phyloP scores from a whole-genome alignment of 176 grass and related monocot genomes.

The Cenchrus purpureus region DNA sequence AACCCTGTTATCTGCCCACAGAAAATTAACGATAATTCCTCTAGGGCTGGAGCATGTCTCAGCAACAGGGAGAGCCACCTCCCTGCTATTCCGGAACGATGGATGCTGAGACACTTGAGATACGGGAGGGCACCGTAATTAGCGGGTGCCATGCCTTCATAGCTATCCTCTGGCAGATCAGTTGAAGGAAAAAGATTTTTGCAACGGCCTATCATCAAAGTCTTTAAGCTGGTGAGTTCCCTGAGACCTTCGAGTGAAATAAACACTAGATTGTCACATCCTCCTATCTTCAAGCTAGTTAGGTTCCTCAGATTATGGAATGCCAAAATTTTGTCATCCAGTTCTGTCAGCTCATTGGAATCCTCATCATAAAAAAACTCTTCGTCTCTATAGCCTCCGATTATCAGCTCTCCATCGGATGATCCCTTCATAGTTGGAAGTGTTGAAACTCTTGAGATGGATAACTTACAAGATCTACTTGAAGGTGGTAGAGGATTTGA shows the following conservation, averaged over 20 bases:
- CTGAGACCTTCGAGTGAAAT: constrained; percentile 11
- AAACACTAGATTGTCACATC: not conserved
- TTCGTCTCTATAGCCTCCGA: not conserved
- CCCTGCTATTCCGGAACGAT: too few species aligned
- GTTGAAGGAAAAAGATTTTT: not conserved
- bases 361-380: too few species aligned
- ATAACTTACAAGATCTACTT: too few species aligned
- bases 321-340: not conserved
- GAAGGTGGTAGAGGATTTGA: too few species aligned
- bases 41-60: not conserved
- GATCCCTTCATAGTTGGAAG: too few species aligned
- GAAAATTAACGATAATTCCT: rapidly evolving
- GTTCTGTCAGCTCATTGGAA: rapidly evolving
- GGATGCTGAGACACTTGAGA: too few species aligned
- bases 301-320: constrained; percentile 16
- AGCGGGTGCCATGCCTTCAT: not conserved
- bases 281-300: not conserved
- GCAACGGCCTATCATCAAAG: not conserved
- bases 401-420: not conserved
- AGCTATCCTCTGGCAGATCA: not conserved
- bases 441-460: too few species aligned
- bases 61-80: not conserved
- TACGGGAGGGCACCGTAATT: too few species aligned
- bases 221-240: constrained; percentile 38
- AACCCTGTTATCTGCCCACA: not conserved